Evolutionary conservation across 1,139 yeast species (phyloP), one percentile per base, ranked within the genome.

Genomic region (Trichomonascaceae sp.): DNA sequence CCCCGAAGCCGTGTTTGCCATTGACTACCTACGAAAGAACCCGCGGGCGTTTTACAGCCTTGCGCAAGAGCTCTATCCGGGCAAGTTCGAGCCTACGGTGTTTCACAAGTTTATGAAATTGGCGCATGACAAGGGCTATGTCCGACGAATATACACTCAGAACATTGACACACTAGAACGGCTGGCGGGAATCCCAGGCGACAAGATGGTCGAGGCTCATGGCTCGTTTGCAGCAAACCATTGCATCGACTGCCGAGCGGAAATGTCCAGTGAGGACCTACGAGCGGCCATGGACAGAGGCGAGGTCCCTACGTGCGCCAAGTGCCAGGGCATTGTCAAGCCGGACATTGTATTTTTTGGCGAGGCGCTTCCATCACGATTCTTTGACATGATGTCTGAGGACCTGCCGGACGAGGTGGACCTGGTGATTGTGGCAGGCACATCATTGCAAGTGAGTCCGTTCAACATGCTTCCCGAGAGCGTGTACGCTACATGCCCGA

Each of bases 281-380:
- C 68, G 69, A 42, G 44, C 51, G 13, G 59, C 60, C 28, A 61
- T 77, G 57, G 39, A 30, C 11, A 18, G 28, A 25, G 30, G 22
- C 5, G 27, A 34, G 4, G 31, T 37, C 17, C 39, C 39, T 14
- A 15, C 16, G 29, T 37, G 39, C 17, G 17, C 16, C 17, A 13
- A 27, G 9, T 37, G 47, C 13, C 47, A 43, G 2, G 93, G 94
- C 0, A 66, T 73, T 28, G 85, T 89, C 23, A 87, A 87, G 50
- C 98, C 97, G 0, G 92, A 82, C 47, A 89, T 87, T 43, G 93
- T 82, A 0, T 87, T 87, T 48, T 87, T 85, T 58, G 97, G 97
- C 1, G 97, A 87, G 55, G 70, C 76, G 1, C 61, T 87, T 16
- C 97, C 97, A 0, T 48, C 46, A 1, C 59, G 62, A 37, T 81